phyloP scores from a whole-genome alignment of 2,329 filamentous ascomycete species.

The Pseudogymnoascus destructans region DNA sequence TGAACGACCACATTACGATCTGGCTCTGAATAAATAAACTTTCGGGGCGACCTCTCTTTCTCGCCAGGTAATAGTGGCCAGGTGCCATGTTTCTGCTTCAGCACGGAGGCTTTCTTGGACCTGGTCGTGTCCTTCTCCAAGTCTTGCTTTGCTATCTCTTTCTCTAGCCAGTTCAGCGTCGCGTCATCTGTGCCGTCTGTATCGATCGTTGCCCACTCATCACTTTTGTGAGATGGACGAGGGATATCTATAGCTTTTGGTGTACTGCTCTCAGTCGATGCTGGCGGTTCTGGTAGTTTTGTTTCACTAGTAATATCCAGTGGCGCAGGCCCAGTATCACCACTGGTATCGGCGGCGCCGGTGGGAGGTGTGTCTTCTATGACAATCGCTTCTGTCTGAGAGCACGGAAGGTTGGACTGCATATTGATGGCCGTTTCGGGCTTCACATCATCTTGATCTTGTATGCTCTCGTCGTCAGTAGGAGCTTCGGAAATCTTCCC shows the following conservation, averaged over 20 bases:
- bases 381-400: not conserved
- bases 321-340: not conserved
- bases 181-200: not conserved
- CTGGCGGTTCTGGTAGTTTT: not conserved
- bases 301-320: not conserved
- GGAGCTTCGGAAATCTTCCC: not conserved
- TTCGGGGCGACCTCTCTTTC: not conserved
- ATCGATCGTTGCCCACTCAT: not conserved
- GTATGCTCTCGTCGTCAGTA: not conserved
- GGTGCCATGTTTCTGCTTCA: not conserved
- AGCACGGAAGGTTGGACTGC: not conserved
- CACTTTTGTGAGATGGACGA: not conserved
- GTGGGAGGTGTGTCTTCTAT: not conserved
- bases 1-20: not conserved
- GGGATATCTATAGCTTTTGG: not conserved
- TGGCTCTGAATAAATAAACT: not conserved
- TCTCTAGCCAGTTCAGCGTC: not conserved
- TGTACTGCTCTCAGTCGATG: not conserved
- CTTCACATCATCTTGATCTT: not conserved
- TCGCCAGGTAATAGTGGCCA: not conserved
- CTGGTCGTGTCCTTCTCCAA: not conserved
- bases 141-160: not conserved
- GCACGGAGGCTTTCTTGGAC: not conserved
- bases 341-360: not conserved
- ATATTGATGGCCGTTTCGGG: not conserved